Conservation (phyloP, 805 yeast species). For the Candida tallmaniae region DNA sequence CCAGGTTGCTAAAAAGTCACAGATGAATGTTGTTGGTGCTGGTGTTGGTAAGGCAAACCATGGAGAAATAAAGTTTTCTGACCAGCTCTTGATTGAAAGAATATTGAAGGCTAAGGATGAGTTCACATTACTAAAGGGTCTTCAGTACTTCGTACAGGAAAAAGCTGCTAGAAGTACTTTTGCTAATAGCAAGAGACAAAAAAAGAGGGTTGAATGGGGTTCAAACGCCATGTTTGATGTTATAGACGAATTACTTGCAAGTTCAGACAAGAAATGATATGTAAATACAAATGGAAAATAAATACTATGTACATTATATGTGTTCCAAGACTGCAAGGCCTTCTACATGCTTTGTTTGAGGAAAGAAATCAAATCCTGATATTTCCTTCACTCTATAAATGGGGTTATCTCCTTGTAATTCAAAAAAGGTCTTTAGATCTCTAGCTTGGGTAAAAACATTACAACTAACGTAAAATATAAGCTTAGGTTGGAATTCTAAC, state of each 20-base stretch:
- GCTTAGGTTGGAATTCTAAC: conserved; percentile 30
- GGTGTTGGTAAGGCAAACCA: conserved; percentile 31
- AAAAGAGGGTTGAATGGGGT: conserved; percentile 64
- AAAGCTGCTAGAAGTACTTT: conserved; percentile 43
- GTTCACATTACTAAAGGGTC: conserved; percentile 55
- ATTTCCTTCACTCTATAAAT: conserved; percentile 21
- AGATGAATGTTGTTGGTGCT: conserved; percentile 41
- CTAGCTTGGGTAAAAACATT: conserved; percentile 45
- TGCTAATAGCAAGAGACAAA: conserved; percentile 51
- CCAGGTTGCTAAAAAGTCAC: conserved; percentile 59
- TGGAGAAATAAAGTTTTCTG: conserved; percentile 41
- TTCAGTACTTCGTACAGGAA: conserved; percentile 55
- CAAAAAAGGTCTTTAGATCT: conserved; percentile 29
- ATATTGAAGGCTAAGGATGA: conserved; percentile 56
- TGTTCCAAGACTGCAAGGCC: conserved; percentile 44
- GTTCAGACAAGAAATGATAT: conserved; percentile 1
- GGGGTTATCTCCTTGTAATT: conserved; percentile 14
- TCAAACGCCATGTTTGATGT: conserved; percentile 50
- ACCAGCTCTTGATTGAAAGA: conserved; percentile 43
- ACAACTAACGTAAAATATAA: conserved; percentile 40
- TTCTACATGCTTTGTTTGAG: conserved; percentile 83
- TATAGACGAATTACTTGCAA: conserved; percentile 21
- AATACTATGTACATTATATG: not conserved
- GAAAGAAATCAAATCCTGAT: conserved; percentile 57
- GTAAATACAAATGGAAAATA: not conserved